Conservation (phyloP, 306 rosid genomes). For the Myrica gale region DNA sequence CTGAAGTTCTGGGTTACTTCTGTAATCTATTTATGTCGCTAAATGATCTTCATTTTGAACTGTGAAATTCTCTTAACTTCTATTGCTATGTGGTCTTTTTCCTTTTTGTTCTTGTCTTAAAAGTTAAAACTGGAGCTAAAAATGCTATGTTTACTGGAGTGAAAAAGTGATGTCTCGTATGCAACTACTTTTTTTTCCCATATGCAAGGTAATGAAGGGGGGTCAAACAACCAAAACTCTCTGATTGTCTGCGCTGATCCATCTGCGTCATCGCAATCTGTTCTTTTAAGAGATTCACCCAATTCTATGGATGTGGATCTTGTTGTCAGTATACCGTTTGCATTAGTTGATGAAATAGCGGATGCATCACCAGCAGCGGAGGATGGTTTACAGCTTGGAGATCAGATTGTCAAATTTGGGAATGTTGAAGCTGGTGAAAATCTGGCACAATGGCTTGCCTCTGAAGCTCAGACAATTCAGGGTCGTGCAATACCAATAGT, state of each 20-base stretch:
- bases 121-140: constrained; percentile 3
- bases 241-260: constrained; percentile 33
- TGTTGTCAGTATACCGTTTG: constrained; percentile 64
- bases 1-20: background rate
- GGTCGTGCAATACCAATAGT: constrained; percentile 52
- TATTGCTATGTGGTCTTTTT: background rate
- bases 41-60: background rate
- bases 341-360: constrained; percentile 82
- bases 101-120: background rate
- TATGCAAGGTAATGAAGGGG: constrained; percentile 37
- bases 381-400: constrained; percentile 89
- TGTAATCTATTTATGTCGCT: background rate
- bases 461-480: constrained; percentile 66
- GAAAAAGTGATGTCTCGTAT: constrained; percentile 1
- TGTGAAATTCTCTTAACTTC: background rate
- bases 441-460: constrained; percentile 64
- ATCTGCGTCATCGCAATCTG: constrained; percentile 42
- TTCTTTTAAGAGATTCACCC: constrained; percentile 34
- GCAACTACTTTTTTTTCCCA: constrained; percentile 16
- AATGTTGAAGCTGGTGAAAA: constrained; percentile 76
- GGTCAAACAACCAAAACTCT: constrained; percentile 41
- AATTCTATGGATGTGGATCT: constrained; percentile 57
- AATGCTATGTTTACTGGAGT: background rate
- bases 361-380: constrained; percentile 88
- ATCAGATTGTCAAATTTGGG: constrained; percentile 83